Evolutionary conservation across 2,329 filamentous ascomycete genomes (phyloP), one percentile per base, ranked within the genome.

Genomic region (Trichoderma aggressivum): DNA sequence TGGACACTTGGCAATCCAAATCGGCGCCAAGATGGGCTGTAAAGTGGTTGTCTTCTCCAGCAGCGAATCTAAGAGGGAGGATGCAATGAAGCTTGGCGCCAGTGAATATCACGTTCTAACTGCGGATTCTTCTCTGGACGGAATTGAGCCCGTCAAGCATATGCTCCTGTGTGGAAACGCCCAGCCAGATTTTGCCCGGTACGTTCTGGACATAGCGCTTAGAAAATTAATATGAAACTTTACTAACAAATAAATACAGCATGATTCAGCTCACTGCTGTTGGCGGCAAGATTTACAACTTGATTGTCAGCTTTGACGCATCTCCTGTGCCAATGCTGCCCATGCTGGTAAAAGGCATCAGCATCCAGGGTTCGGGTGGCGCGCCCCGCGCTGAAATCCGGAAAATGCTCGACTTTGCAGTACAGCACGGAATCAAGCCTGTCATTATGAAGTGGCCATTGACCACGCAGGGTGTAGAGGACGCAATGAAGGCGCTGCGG

Each of bases 1-100:
- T 4, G 90, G 90, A 4, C 90, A 91, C 77, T 78, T 92, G 47
- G 90, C 89, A 11, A 90, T 92, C 72, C 88, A 90, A 75, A 91
- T 90, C 76, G 89, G 89, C 0, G 82, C 85, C 34, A 89, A 89
- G 81, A 89, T 91, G 87, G 90, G 90, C 34, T 89, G 85, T 79
- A 82, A 87, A 43, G 87, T 91, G 5, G 84, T 90, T 47, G 90
- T 90, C 10, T 85, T 92, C 74, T 89, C 86, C 1, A 84, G 87
- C n/a, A 85, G 84, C 5, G 86, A 90, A 70, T 83, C 80, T 75
- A 93, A 93, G 84, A 87, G 87, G 78, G 70, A 73, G 12, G 76
- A 79, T 70, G 78, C 78, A 3, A 18, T 71, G 14, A n/a, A 32
- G 4, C 36, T 72, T 2, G 72, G 73, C 8, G 73, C 72, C 8